Evolutionary conservation across 345 rosid genomes (phyloP), one percentile per base, ranked within the genome.

Genomic region (Balakata baccata): DNA sequence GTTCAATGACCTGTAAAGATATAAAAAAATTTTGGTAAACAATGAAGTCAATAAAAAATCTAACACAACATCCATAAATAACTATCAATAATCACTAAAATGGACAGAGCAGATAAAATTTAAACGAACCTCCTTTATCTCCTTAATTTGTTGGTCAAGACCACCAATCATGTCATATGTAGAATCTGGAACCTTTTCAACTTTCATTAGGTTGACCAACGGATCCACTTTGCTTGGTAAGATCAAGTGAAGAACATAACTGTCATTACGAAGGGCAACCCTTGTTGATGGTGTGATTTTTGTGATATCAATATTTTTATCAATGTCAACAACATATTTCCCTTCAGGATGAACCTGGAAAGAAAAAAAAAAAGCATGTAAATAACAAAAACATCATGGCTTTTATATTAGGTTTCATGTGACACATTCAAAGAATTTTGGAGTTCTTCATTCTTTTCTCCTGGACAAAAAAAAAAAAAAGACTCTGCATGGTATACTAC

Each of bases 161-260:
- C 99, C 99, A 78, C 83, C 99, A 18, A 95, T 95, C 99, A 95
- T 93, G 81, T 95, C 99, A 82, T 95, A 95, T 0, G 99, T 95
- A 69, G 98, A 95, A 85, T 95, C 99, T 22, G 80, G 98, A 74
- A 92, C 99, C 74, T 95, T 95, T 79, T 95, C 98, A 82, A 95
- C 99, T 82, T 95, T 95, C 99, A 92, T 95, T 52, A 95, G 98
- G 83, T 92, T 95, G 68, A 95, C 98, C 85, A 95, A 68, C 3
- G 98, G 97, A 91, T 95, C 97, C 7, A 95, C 99, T 64, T 93
- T 91, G 82, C 98, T 93, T 3, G 97, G 98, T 82, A 93, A 78
- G 78, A 94, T 49, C 74, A 95, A 76, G 85, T 95, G 99, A 54
- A 95, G 98, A 68, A 95, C 98, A 78, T 95, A 95, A 84, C 98